Evolutionary conservation across 2,329 filamentous ascomycete genomes (phyloP).

Genomic region (Aspergillus spinulosporus): DNA sequence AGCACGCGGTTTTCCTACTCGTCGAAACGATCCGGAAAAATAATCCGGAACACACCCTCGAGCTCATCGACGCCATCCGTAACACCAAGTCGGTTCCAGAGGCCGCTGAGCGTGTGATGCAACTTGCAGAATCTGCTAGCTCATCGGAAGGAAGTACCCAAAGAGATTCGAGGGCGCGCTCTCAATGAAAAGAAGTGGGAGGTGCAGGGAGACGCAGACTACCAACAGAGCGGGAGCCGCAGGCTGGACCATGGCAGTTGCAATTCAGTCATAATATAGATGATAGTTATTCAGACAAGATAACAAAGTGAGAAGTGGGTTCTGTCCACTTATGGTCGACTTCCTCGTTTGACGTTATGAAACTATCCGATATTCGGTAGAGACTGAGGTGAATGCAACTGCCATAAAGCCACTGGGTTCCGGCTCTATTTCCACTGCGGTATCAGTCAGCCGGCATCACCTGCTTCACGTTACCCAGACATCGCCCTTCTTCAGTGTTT

Average conservation of each 20-base stretch:
- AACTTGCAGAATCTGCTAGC: not conserved
- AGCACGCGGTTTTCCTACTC: slow-evolving; percentile 5
- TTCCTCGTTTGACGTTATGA: too few relatives aligned
- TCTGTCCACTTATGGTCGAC: too few relatives aligned
- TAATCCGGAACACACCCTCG: not conserved
- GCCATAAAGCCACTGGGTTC: not conserved
- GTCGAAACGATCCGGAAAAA: slow-evolving; percentile 10
- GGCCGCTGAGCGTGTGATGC: slow-evolving; percentile 6
- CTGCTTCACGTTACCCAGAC: too few relatives aligned
- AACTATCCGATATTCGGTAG: too few relatives aligned
- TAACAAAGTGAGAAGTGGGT: too few relatives aligned
- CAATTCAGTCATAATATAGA: too few relatives aligned
- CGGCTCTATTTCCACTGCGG: not conserved
- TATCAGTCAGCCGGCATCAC: too few relatives aligned
- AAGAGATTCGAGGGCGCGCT: not conserved
- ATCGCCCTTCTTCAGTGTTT: too few relatives aligned
- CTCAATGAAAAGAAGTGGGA: not conserved
- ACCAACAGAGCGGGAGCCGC: too few relatives aligned
- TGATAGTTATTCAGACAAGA: too few relatives aligned
- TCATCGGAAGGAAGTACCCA: not conserved
- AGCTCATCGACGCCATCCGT: slow-evolving; percentile 1
- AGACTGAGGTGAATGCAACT: not conserved
- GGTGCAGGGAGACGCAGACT: not conserved
- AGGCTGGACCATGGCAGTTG: too few relatives aligned
- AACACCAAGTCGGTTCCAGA: not conserved